Evolutionary conservation across 257 asterid species (phyloP).

Genomic region (Eustoma russellianum): DNA sequence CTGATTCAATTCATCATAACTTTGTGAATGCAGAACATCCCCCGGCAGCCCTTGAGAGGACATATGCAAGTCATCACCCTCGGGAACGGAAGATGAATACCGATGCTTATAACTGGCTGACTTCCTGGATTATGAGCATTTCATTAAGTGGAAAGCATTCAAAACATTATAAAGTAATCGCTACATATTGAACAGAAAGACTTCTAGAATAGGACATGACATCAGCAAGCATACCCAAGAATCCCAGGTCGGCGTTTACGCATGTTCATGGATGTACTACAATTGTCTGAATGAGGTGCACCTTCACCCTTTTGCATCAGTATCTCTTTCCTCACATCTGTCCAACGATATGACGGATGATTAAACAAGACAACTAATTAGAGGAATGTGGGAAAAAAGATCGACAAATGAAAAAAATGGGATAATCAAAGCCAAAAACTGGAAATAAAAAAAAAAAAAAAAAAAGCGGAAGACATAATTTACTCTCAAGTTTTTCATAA

Average conservation of each 20-base stretch:
- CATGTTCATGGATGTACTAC: constrained; percentile 26
- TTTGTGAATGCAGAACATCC: constrained; percentile 24
- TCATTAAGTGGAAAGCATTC: background rate
- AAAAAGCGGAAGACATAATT: constrained; percentile 4
- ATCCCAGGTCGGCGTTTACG: constrained; percentile 60
- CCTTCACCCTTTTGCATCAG: constrained; percentile 49
- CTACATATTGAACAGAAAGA: background rate
- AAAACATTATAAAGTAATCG: background rate
- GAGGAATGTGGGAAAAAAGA: background rate
- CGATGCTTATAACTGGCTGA: constrained; percentile 47
- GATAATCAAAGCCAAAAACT: background rate
- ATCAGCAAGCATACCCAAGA: constrained; percentile 43
- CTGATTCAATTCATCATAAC: constrained; percentile 23
- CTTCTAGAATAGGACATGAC: constrained; percentile 5
- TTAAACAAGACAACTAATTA: background rate
- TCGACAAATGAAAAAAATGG: background rate
- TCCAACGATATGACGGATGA: constrained; percentile 4
- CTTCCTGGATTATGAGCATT: constrained; percentile 32
- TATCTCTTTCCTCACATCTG: constrained; percentile 76
- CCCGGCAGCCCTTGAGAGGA: constrained; percentile 37
- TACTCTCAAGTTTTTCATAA: constrained; percentile 64
- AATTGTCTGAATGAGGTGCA: constrained; percentile 20
- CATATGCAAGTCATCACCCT: constrained; percentile 30
- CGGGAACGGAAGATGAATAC: constrained; percentile 25
- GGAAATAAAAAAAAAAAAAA: background rate